A percentile compares a stretch with the other conserved stretches of the same genome.
These are phyloP conservation scores for Populus davidiana DNA, from an alignment of 345 rosid species.

Conservation along the genomic window DNA sequence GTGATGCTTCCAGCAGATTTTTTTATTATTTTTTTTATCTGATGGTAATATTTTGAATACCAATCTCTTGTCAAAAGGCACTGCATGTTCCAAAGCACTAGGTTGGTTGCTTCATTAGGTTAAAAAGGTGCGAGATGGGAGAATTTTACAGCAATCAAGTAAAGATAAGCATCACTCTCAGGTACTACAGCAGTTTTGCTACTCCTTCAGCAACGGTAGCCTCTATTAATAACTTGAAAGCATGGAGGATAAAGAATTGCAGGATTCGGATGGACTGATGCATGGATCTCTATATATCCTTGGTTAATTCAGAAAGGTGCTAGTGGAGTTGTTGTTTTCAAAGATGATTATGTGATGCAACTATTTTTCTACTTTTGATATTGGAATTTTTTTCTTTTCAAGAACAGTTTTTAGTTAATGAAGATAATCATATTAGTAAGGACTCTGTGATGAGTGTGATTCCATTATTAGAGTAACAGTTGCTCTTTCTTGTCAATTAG, in stretches of 20 bases:
- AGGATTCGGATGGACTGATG: not conserved
- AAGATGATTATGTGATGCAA: not conserved
- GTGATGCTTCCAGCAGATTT: conserved; percentile 15
- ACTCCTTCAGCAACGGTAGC: not conserved
- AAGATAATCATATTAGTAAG: not conserved
- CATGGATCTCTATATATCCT: not conserved
- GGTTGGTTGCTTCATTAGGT: not conserved
- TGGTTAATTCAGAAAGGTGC: not conserved
- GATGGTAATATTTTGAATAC: not conserved
- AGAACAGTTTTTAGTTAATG: not conserved
- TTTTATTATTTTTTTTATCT: not conserved
- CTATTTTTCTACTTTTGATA: not conserved
- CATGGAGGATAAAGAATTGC: not conserved
- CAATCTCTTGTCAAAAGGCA: not conserved
- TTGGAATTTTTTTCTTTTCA: not conserved
- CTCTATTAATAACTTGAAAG: not conserved
- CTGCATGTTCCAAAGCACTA: not conserved
- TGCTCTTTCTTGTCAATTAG: conserved; percentile 26
- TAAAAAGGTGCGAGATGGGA: not conserved
- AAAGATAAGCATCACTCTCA: not conserved
- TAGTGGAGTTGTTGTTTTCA: not conserved
- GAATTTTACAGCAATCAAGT: not conserved
- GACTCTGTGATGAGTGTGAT: conserved; percentile 3
- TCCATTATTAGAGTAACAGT: conserved; percentile 17
- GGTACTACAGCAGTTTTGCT: not conserved